A percentile compares a stretch with the other conserved stretches of the same genome.
Conservation (phyloP, 1,284 basidiomycete species). For the Trametes sp. region DNA sequence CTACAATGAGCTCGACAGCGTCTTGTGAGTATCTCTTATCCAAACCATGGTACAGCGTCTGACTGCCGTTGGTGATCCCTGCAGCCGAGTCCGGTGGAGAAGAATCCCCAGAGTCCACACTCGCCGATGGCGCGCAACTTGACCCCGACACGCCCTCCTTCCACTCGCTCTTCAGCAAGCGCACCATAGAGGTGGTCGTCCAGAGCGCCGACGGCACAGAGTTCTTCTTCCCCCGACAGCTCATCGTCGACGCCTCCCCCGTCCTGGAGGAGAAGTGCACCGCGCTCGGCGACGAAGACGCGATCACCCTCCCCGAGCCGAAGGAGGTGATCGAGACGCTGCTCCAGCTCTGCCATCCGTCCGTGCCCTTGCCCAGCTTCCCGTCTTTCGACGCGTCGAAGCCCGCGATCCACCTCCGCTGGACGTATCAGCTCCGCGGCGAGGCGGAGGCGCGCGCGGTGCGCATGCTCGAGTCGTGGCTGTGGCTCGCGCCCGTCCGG, state of each 20-base stretch:
- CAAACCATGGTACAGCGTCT: no score
- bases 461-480: not conserved
- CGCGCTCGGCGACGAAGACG: not conserved
- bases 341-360: not conserved
- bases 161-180: not conserved
- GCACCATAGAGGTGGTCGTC: slow-evolving; percentile 15
- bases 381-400: not conserved
- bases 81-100: no score
- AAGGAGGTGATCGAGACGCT: not conserved
- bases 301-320: not conserved
- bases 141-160: not conserved
- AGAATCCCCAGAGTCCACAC: not conserved
- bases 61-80: no score
- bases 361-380: not conserved
- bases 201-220: slow-evolving; percentile 17
- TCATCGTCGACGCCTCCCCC: slow-evolving; percentile 24
- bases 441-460: not conserved
- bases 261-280: slow-evolving; percentile 3
- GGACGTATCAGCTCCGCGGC: not conserved
- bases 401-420: not conserved
- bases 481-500: not conserved
- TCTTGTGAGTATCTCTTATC: no score
- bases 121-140: not conserved
- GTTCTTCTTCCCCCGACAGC: slow-evolving; percentile 20
- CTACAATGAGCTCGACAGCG: no score